Base-by-base conservation (phyloP, 768 basidiomycete genomes). In the Amanita subjunquillea region DNA sequence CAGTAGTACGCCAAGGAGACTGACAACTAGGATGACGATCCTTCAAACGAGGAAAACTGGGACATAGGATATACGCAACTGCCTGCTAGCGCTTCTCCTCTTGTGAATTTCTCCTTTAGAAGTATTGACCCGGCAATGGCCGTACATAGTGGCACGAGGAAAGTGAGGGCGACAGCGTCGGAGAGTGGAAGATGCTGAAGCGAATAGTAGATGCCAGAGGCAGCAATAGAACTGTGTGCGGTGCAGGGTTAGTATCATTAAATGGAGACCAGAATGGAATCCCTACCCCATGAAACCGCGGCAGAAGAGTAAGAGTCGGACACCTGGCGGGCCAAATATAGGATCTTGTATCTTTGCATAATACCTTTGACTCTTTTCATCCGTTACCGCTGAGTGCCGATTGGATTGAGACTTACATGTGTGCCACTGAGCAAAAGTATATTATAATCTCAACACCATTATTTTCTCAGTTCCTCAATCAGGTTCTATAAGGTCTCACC, bases 101-200 rank as follows among this genome's bases (percentile, higher is more conserved):
- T 66, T 3, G 75, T 73, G 55, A 86, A 75, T 0, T 59, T 64
- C 58, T 92, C 91, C 27, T 77, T 75, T 13, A 87, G 63, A 15
- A 87, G 69, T 5, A 50, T 7, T 27, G 48, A 25, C 13, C 48
- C 48, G 6, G 79, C 67, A 6, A 88, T 62, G 0, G 79, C 80
- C 0, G 82, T 85, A 37, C 72, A 72, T 49, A 83, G 74, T 0
- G 91, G 91, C 0, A 75, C 64, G 3, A 93, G 69, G 68, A 91
- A 93, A 0, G 81, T 82, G 42, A 95, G 68, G 3, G 86, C 84
- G 0, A 80, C 83, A 0, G 87, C 79, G 62, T 93, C 91, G 2
- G 85, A 83, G 0, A 93, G 71, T 0, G 86, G 83, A 4, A 92
- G 74, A 64, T 84, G 87, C 63, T 81, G 73, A 8, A 91, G 67